phyloP scores from a whole-genome alignment of 2,329 filamentous ascomycete genomes.

The Fusarium nygamai region DNA sequence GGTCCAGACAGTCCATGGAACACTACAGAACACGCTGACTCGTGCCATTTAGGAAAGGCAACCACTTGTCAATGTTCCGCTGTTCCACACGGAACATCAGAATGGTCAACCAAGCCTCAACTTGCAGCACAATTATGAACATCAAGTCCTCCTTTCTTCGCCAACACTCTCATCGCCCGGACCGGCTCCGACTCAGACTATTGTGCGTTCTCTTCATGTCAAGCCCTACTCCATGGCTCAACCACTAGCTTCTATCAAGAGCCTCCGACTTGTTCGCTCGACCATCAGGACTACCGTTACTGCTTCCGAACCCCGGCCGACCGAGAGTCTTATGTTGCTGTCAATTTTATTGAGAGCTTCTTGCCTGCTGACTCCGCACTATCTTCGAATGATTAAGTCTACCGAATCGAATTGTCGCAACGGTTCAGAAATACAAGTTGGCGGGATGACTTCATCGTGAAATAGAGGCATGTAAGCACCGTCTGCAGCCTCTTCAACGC shows the following conservation, averaged over 20 bases:
- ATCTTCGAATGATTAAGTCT: conserved; percentile 8
- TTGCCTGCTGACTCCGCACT: neutral
- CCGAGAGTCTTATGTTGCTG: neutral
- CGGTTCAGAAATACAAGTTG: conserved; percentile 27
- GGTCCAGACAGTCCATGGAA: neutral
- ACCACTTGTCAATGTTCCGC: neutral
- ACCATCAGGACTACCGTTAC: neutral
- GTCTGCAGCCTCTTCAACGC: too few relatives aligned
- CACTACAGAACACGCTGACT: neutral
- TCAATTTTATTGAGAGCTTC: rapidly evolving
- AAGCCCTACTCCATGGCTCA: too few relatives aligned
- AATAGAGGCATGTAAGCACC: too few relatives aligned
- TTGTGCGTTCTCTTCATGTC: neutral
- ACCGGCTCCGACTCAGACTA: neutral
- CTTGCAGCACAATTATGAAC: neutral
- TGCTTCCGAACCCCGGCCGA: neutral
- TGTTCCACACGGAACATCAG: neutral
- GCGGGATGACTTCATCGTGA: too few relatives aligned
- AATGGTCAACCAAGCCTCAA: neutral
- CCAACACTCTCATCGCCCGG: neutral
- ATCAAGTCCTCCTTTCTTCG: neutral
- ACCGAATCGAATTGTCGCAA: conserved; percentile 30
- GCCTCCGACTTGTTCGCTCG: neutral
- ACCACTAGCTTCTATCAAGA: neutral
- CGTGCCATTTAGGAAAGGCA: neutral